Evolutionary conservation across 164 flowering plant species (phyloP), one percentile per base, ranked within the genome.

Genomic region (Chimonanthus salicifolius): DNA sequence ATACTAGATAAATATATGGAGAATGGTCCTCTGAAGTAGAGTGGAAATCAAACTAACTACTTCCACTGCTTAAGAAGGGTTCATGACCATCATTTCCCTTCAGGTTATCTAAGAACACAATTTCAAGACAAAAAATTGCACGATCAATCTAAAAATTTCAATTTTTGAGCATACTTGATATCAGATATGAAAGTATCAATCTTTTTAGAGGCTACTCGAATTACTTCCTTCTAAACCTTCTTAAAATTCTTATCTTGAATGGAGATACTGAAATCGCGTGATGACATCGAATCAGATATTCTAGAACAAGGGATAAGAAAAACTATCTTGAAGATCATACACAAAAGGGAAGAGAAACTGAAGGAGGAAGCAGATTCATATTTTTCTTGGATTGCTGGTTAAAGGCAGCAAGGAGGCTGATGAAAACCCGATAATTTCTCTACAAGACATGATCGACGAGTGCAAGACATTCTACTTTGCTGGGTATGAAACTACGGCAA

Each of bases 301-400:
- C 85, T 85, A n/a, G 83, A 76, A n/a, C 73, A 74, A 62, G 82
- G 62, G 33, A 74, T 86, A 54, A 62, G 72, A 60, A 65, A 79
- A 64, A 71, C 79, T 44, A 63, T 84, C n/a, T 15, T 77, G 2
- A 65, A 71, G 69, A 74, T 86, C 2, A 74, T 82, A 58, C 73
- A 49, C 71, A 71, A 69, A 33, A 72, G 83, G 78, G 82, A 84
- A 68, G 64, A 74, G 43, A 69, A 68, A 58, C 50, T 68, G 62
- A 74, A 21, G 71, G 49, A 47, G 5, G 75, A 74, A 48, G 3
- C 44, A 20, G 74, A 75, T 47, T 66, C 67, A n/a, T n/a, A n/a
- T n/a, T n/a, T 84, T 76, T 76, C 81, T 84, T 54, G 86, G 85
- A 46, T 69, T 74, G 63, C 80, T 86, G 10, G 7, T 85, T 7